Percentiles rank a stretch among this genome's conserved stretches.
Conservation (phyloP, 1,284 basidiomycete species). For the Pseudozyma hubeiensis region DNA sequence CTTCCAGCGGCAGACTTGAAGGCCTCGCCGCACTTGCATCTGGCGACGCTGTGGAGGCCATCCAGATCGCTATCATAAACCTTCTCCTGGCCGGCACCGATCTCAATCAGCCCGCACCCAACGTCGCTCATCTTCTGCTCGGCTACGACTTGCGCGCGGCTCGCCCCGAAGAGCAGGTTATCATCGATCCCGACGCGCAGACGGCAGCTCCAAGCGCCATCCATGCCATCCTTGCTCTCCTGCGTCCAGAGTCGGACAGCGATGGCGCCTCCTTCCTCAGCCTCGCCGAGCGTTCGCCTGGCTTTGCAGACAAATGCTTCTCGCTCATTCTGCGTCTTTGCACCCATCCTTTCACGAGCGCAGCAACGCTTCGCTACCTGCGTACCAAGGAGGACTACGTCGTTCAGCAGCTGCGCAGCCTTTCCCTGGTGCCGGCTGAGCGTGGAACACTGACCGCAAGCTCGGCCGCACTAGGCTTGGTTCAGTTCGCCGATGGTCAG, state of each 20-base stretch:
- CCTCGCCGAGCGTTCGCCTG: conserved; percentile 71
- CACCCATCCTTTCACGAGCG: conserved; percentile 83
- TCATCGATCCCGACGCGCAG: conserved; percentile 70
- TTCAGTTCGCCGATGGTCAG: conserved; percentile 78
- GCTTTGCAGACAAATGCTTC: conserved; percentile 87
- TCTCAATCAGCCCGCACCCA: conserved; percentile 78
- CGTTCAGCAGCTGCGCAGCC: conserved; percentile 79
- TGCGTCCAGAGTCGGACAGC: conserved; percentile 38
- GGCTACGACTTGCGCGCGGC: conserved; percentile 76
- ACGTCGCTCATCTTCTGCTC: conserved; percentile 88
- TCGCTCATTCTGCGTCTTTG: conserved; percentile 87
- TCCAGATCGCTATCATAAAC: conserved; percentile 83
- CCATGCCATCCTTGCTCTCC: conserved; percentile 77
- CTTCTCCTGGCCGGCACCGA: conserved; percentile 84
- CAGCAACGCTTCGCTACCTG: conserved; percentile 85
- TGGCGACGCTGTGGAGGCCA: conserved; percentile 74
- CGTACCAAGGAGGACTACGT: conserved; percentile 91
- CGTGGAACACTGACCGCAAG: conserved; percentile 24
- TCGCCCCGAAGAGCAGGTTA: conserved; percentile 70
- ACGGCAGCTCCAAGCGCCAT: conserved; percentile 72
- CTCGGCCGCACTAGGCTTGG: conserved; percentile 74
- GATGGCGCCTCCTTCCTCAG: conserved; percentile 31
- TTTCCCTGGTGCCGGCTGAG: conserved; percentile 72
- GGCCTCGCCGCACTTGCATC: conserved; percentile 65
- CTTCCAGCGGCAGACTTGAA: conserved; percentile 70